phyloP scores from a whole-genome alignment of 2,329 filamentous ascomycete species.

The Fusarium kyushuense region DNA sequence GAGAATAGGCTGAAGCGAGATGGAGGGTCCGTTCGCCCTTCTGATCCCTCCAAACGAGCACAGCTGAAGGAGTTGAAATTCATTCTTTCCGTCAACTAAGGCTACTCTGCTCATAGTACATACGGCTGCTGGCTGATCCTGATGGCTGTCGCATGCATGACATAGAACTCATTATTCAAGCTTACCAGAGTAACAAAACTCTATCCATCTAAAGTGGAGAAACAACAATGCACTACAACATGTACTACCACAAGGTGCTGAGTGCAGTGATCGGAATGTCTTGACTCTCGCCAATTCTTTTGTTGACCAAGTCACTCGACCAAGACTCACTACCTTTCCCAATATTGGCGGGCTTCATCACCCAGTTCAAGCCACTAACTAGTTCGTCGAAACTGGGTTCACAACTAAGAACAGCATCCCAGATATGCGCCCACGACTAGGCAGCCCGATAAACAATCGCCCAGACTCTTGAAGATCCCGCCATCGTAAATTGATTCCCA shows the following conservation, averaged over 20 bases:
- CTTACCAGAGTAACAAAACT: conserved; percentile 23
- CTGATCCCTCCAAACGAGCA: conserved; percentile 15
- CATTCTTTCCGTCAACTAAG: conserved; percentile 9
- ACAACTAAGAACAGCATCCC: conserved; percentile 33
- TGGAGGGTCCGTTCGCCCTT: conserved; percentile 38
- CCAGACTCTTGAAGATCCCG: conserved; percentile 32
- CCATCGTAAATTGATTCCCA: conserved; percentile 16
- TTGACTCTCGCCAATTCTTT: conserved; percentile 18
- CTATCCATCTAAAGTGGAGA: conserved; percentile 35
- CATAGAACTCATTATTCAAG: conserved; percentile 36
- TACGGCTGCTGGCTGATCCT: conserved; percentile 15
- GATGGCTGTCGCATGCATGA: conserved; percentile 32
- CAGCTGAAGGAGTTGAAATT: conserved; percentile 20
- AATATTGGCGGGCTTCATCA: conserved; percentile 28
- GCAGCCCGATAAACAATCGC: conserved; percentile 40
- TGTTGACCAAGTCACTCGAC: not conserved
- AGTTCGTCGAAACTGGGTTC: conserved; percentile 29
- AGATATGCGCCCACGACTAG: conserved; percentile 33
- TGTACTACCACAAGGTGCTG: not conserved
- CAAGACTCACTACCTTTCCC: conserved; percentile 10
- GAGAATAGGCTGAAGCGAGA: conserved; percentile 32
- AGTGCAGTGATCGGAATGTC: conserved; percentile 20
- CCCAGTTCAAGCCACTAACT: conserved; percentile 43
- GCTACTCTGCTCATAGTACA: conserved; percentile 4
- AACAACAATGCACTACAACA: not conserved